Evolutionary conservation across 2,329 filamentous ascomycete genomes (phyloP), one percentile per base, ranked within the genome.

Genomic region (Pestalotiopsis fici): DNA sequence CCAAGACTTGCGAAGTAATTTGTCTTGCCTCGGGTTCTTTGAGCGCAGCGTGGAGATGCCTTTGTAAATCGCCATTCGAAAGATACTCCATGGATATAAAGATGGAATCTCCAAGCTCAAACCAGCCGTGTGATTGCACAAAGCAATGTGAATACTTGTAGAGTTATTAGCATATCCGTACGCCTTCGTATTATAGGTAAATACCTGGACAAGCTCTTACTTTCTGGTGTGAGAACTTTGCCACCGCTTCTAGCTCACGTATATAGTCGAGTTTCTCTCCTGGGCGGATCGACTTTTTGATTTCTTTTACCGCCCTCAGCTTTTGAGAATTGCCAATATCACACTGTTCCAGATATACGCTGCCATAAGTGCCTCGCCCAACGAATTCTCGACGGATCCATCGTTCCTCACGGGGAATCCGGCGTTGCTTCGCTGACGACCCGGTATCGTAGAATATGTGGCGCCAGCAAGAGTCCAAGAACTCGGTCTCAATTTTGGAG

Each of bases 11-110:
- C 2, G 9, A 25, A 15, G 64, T 64, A 21, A 70, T 71, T 15
- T 67, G 23, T 23, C 15, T 18, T 9, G 60, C 65, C 21, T 69
- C 60, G 12, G 7, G 18, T 47, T 69, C 70, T 0, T 69, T 55
- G 4, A 71, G 57, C 0, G 69, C 59, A 21, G 15, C 11, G 2
- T n/a, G 31, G 9, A 70, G 31, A 31, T 64, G 59, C 9, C 35
- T 57, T 18, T 68, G 63, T 5, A 71, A 27, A 50, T 70, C 67
- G 6, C 70, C 66, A 35, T 64, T 35, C 6, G 56, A 15, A 12
- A 69, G 27, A 55, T 70, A 72, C 21, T 72, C 70, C 70, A 72
- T 72, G 2, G 66, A 11, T 13, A 72, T 69, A n/a, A 64, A 72
- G 3, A 72, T 27, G 4, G 59, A 59, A 12, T 68, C 27, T 2